Evolutionary conservation across 2,329 filamentous ascomycete genomes (phyloP), one percentile per base, ranked within the genome.

Genomic region (Tricladium varicosporioides): DNA sequence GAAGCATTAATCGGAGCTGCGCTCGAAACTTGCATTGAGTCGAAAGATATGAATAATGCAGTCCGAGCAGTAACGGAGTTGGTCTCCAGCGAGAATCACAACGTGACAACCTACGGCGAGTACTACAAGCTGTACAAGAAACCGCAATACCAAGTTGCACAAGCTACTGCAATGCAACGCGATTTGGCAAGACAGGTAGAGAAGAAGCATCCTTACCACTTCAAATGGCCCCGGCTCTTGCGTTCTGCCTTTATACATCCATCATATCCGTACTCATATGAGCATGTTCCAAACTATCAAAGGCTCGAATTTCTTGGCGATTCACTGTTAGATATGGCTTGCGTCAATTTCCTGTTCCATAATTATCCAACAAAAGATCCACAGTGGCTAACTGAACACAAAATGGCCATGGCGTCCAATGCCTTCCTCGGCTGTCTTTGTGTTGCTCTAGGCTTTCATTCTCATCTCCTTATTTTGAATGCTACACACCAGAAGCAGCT

Each of bases 351-450:
- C 65, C 79, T 99, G 3, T 97, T 91, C 74, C 80, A 85, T 63
- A 80, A 78, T 2, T 91, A 89, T 65, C 91, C 92, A 0, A 77
- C 83, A 51, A 89, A 88, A 57, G 92, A 96, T 67, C 93, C 94
- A 0, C 92, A 97, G 70, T 97, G 93, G 93, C 79, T 99, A 58
- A 97, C 94, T 0, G 94, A 97, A 73, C 93, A 97, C 79, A 97
- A 97, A 75, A 97, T 95, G 86, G 91, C 92, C n/a, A 97, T 99
- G 90, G 92, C 94, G 0, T 94, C 91, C 53, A 99, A 99, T 75
- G 92, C 92, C 59, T 99, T 97, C 69, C 80, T 97, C 1, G 91
- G 89, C 1, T 90, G 86, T 15, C 77, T 97, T 2, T 88, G 88
- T 58, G 90, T 95, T 2, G 81, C 84, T 48, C 80, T 97, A 0